Conservation (phyloP, 1,284 basidiomycete genomes). For the Cystobasidium slooffiae region DNA sequence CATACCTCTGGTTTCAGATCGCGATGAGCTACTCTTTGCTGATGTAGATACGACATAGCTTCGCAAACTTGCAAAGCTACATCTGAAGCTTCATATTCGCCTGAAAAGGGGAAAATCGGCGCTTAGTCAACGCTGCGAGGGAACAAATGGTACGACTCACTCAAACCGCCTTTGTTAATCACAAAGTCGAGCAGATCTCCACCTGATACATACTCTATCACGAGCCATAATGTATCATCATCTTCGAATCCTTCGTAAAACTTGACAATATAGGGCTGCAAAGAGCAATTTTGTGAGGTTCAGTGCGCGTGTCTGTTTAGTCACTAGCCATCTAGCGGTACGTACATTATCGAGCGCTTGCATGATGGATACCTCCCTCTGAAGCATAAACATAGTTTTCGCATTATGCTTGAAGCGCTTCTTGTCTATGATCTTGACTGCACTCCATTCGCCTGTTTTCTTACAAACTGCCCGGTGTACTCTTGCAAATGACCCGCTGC, state of each 20-base stretch:
- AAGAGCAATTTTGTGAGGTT: background rate
- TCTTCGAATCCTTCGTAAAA: slow-evolving; percentile 78
- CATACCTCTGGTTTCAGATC: slow-evolving; percentile 85
- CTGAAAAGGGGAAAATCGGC: slow-evolving; percentile 58
- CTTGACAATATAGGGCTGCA: slow-evolving; percentile 73
- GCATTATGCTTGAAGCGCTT: slow-evolving; percentile 59
- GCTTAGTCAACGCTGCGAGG: no score
- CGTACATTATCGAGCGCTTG: slow-evolving; percentile 69
- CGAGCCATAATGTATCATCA: slow-evolving; percentile 66
- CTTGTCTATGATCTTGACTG: slow-evolving; percentile 71
- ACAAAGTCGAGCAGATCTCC: slow-evolving; percentile 88
- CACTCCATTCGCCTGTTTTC: slow-evolving; percentile 67
- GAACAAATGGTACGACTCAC: slow-evolving; percentile 59
- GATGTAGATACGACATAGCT: slow-evolving; percentile 70
- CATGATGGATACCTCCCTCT: slow-evolving; percentile 79
- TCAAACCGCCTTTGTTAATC: slow-evolving; percentile 63
- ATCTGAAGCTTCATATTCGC: slow-evolving; percentile 65
- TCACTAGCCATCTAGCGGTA: background rate
- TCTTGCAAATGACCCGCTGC: slow-evolving; percentile 78
- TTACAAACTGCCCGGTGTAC: slow-evolving; percentile 72
- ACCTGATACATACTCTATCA: slow-evolving; percentile 69
- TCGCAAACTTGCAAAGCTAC: slow-evolving; percentile 75
- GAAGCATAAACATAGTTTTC: slow-evolving; percentile 63
- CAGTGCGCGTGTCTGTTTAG: background rate
- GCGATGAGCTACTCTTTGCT: slow-evolving; percentile 76